Evolutionary conservation across 2,329 filamentous ascomycete genomes (phyloP).

Genomic region (Trichoderma sp.): DNA sequence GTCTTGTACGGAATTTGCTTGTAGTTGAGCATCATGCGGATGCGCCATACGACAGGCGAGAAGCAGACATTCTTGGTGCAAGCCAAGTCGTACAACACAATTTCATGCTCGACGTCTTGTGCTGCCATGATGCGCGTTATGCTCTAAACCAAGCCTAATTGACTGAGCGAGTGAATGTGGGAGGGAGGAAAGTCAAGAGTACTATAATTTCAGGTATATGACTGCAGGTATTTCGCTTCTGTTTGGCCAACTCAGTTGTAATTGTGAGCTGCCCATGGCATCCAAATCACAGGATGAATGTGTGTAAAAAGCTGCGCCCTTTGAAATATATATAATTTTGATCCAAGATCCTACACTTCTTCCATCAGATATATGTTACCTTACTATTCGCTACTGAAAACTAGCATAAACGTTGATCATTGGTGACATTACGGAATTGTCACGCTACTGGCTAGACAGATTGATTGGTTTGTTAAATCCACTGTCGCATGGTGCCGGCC

Average conservation of each 20-base stretch:
- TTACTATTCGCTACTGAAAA: background rate
- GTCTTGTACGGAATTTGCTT: conserved; percentile 6
- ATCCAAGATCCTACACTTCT: too few species aligned
- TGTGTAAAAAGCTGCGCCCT: background rate
- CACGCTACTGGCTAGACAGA: background rate
- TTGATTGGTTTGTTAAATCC: background rate
- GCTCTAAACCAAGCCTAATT: background rate
- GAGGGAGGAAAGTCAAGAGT: background rate
- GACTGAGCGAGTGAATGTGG: background rate
- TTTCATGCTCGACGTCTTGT: background rate
- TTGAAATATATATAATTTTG: background rate
- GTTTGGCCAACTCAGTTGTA: background rate
- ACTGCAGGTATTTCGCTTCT: background rate
- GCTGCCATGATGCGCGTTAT: background rate
- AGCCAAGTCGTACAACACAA: conserved; percentile 12
- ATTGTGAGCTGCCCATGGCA: background rate
- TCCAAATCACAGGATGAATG: background rate
- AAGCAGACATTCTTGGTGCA: conserved; percentile 8
- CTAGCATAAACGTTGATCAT: background rate
- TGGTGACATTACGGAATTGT: background rate
- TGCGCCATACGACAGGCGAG: conserved; percentile 14
- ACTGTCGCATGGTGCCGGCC: background rate
- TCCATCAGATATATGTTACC: too few species aligned
- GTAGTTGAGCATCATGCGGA: conserved; percentile 15
- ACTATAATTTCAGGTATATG: background rate